Evolutionary conservation across 2,329 filamentous ascomycete genomes (phyloP).

Genomic region (Colletotrichum lupini): DNA sequence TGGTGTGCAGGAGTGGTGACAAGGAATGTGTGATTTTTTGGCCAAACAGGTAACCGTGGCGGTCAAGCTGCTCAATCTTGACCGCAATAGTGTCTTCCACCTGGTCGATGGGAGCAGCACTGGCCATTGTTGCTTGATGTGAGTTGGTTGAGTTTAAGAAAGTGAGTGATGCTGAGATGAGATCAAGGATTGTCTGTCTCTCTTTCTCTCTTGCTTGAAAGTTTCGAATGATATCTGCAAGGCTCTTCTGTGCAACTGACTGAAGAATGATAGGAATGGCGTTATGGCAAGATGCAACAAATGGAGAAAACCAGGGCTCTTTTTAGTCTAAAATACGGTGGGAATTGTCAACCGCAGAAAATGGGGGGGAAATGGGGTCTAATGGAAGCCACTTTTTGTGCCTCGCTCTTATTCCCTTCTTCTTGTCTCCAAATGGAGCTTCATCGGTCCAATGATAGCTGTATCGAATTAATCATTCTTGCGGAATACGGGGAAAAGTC

Average conservation of each 20-base stretch:
- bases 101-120: constrained; percentile 11
- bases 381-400: constrained; percentile 24
- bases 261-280: background rate
- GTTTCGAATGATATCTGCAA: background rate
- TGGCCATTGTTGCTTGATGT: constrained; percentile 14
- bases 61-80: constrained; percentile 47
- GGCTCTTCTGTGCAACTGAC: background rate
- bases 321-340: background rate
- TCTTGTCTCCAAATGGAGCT: background rate
- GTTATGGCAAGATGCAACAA: background rate
- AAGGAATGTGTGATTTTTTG: constrained; percentile 66
- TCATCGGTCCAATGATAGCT: constrained; percentile 4
- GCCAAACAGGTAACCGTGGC: constrained; percentile 67
- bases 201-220: background rate
- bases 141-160: background rate
- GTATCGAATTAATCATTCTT: constrained; percentile 24
- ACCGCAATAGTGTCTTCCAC: constrained; percentile 24
- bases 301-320: background rate
- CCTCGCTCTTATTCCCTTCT: constrained; percentile 11
- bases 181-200: background rate
- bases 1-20: constrained; percentile 65
- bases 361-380: constrained; percentile 3
- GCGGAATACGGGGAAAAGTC: constrained; percentile 32
- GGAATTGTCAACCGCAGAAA: background rate
- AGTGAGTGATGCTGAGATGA: background rate